These are phyloP conservation scores for Sideroxylon spinosum DNA, from an alignment of 179 eudicot species.

Conservation along the genomic window DNA sequence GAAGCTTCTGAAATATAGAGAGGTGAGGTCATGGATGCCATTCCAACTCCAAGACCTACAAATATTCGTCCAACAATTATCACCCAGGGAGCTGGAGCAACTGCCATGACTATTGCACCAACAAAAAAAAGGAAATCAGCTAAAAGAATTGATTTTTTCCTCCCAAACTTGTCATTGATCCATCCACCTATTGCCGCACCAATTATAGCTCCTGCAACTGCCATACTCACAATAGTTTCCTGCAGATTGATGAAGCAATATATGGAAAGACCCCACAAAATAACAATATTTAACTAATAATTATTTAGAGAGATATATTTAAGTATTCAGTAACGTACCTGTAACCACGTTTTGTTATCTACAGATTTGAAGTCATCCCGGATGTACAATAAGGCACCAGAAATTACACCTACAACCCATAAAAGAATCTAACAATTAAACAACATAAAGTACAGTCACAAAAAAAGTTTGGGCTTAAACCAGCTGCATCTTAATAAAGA, in stretches of 20 bases:
- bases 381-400: constrained; percentile 73
- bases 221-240: constrained; percentile 85
- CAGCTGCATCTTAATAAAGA: background rate
- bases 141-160: constrained; percentile 52
- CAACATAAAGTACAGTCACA: background rate
- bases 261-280: background rate
- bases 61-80: constrained; percentile 66
- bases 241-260: constrained; percentile 14
- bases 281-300: background rate
- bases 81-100: constrained; percentile 57
- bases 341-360: constrained; percentile 58
- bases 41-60: constrained; percentile 79
- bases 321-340: constrained; percentile 29
- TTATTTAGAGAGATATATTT: background rate
- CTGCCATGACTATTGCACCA: constrained; percentile 66
- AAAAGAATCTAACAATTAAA: background rate
- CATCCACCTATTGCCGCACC: constrained; percentile 78
- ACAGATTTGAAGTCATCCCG: constrained; percentile 62
- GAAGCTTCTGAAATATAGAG: constrained; percentile 83
- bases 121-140: constrained; percentile 63
- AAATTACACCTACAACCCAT: constrained; percentile 54
- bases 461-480: background rate
- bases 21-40: constrained; percentile 88
- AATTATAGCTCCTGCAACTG: constrained; percentile 77
- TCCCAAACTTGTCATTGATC: constrained; percentile 62